phyloP scores from a whole-genome alignment of 108 stramenopile species.

The Conticribra guillardii region DNA sequence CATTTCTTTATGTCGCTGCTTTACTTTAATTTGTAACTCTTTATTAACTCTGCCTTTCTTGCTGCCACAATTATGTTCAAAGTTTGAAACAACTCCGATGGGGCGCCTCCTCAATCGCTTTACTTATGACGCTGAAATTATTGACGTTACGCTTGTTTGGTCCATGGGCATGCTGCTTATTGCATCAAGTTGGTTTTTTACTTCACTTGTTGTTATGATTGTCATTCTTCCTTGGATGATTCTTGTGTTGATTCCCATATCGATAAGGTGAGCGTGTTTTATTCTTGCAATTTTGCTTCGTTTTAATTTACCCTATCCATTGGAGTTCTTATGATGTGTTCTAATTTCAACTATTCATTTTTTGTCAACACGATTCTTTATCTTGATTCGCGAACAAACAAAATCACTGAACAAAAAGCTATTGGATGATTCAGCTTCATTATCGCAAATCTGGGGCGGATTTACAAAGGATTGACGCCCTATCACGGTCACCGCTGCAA shows the following conservation, averaged over 20 bases:
- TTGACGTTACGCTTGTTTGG: conserved; percentile 76
- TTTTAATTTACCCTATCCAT: too few species aligned
- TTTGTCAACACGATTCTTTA: too few species aligned
- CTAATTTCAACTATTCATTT: too few species aligned
- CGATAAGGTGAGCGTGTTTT: too few species aligned
- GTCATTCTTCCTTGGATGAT: conserved; percentile 80
- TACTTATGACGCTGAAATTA: conserved; percentile 89
- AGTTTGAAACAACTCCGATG: conserved; percentile 94
- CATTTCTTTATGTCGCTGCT: too few species aligned
- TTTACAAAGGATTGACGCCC: conserved; percentile 82
- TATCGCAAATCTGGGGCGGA: conserved; percentile 81
- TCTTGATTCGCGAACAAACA: too few species aligned
- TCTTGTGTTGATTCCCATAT: conserved; percentile 59
- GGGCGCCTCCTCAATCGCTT: conserved; percentile 95
- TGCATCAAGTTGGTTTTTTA: conserved; percentile 66
- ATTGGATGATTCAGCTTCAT: conserved; percentile 67
- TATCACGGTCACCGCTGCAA: conserved; percentile 79
- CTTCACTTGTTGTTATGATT: conserved; percentile 61
- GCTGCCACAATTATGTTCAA: too few species aligned
- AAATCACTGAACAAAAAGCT: too few species aligned
- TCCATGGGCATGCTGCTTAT: conserved; percentile 78
- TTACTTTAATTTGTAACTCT: too few species aligned
- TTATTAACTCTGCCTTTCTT: too few species aligned
- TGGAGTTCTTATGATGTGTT: too few species aligned
- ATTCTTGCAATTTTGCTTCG: too few species aligned